Evolutionary conservation across 768 basidiomycete species (phyloP), one percentile per base, ranked within the genome.

Genomic region (Boletus subcaerulescens): DNA sequence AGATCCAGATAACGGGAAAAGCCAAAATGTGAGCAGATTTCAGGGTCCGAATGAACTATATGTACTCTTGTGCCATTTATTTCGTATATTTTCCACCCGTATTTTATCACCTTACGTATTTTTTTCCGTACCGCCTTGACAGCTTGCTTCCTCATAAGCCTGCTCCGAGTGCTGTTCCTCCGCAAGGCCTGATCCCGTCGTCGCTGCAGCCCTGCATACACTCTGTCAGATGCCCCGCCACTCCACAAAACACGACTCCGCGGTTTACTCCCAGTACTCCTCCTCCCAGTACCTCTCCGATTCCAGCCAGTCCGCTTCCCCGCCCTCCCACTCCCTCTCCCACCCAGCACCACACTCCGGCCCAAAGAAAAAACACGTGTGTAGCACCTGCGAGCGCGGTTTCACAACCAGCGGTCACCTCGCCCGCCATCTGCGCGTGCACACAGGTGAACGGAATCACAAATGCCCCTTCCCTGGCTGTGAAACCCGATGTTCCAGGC

Each of bases 391-490:
- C 71, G 78, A 84, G 3, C 82, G 90, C 42, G 80, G 82, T 1
- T 95, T 95, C 72, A 91, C 91, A 50, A 95, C 93, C 24, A 87
- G 86, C 56, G 93, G 93, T 17, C 93, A 95, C 69, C 80, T 95
- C 18, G 89, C 92, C 1, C 82, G 93, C 45, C 93, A 95, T 66
- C 80, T 87, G n/a, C 78, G 91, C 52, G 87, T 93, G 13, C 93
- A 95, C 73, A 95, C 93, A 15, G 93, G 93, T 39, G 93, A 94
- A 65, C 80, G 91, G 58, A 93, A 94, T 72, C 91, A 94, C 75
- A 89, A 85, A 56, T 96, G 93, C 65, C 93, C 93, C 33, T 95
- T 92, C 74, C 93, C 93, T n/a, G 93, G 92, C 22, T 96, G 93
- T 69, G 90, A 93, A 63, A 94, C 92, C 2, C 80, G 89, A 17